Conservation (phyloP, 108 stramenopile genomes). For the Cylindrotheca closterium region DNA sequence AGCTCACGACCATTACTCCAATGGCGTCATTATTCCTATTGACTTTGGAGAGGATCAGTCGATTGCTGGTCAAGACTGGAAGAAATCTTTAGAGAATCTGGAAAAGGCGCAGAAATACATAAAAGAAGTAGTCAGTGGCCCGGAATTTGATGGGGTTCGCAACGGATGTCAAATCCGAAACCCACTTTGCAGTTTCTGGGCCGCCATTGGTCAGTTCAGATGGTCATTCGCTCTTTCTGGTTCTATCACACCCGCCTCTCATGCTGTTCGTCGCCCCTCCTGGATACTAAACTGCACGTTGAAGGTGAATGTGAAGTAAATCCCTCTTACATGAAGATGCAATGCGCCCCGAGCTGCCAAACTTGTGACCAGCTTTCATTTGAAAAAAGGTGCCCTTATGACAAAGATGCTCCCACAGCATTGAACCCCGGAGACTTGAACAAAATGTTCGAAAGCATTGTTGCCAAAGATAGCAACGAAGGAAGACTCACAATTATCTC, state of each 20-base stretch:
- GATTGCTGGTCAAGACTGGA: conserved; percentile 4
- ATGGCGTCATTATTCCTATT: neutral
- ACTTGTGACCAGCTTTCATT: conserved; percentile 24
- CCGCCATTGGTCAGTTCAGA: too few species aligned
- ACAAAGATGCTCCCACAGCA: conserved; percentile 29
- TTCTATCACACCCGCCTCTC: too few species aligned
- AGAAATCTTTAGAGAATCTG: conserved; percentile 7
- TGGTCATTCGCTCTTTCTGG: too few species aligned
- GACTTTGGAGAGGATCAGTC: conserved; percentile 14
- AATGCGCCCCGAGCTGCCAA: conserved; percentile 61
- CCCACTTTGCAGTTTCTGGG: conserved; percentile 71
- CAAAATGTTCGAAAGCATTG: conserved; percentile 62
- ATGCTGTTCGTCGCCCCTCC: too few species aligned
- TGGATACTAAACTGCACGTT: too few species aligned
- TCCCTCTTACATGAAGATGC: conserved; percentile 57
- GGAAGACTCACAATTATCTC: conserved; percentile 26
- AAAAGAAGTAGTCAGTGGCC: conserved; percentile 28
- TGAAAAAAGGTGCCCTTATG: conserved; percentile 46
- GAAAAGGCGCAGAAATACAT: conserved; percentile 45
- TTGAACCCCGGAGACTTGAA: conserved; percentile 62
- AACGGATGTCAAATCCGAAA: conserved; percentile 48
- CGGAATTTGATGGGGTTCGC: conserved; percentile 24
- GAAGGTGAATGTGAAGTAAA: conserved; percentile 74
- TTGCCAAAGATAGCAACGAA: conserved; percentile 19
- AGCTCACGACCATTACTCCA: conserved; percentile 4